phyloP scores from a whole-genome alignment of 345 rosid genomes.

The Euclidium syriacum region DNA sequence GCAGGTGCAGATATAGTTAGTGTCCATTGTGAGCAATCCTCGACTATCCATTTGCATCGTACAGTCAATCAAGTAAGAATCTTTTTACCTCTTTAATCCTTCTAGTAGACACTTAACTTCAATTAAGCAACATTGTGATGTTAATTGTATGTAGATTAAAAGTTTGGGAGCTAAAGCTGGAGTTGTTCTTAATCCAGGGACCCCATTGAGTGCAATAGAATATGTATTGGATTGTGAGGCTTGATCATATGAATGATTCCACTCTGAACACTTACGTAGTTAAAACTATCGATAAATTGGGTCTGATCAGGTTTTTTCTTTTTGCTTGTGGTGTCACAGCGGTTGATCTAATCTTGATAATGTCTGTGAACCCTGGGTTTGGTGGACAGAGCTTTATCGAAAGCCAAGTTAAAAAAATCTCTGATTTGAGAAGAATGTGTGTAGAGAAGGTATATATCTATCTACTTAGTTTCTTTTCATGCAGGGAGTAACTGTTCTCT shows the following conservation, averaged over 20 bases:
- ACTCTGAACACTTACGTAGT: neutral
- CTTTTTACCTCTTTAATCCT: neutral
- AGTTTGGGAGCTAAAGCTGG: conserved; percentile 89
- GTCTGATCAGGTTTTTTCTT: neutral
- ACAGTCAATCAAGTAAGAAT: conserved; percentile 54
- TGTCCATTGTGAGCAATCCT: conserved; percentile 82
- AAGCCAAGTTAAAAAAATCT: conserved; percentile 89
- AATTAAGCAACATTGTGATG: neutral
- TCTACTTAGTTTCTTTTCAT: neutral
- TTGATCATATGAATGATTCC: neutral
- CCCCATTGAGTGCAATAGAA: conserved; percentile 69
- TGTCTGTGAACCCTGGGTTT: conserved; percentile 97
- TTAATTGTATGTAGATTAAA: conserved; percentile 49
- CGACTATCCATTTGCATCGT: conserved; percentile 96
- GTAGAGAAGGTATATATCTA: conserved; percentile 60
- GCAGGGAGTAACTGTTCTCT: neutral
- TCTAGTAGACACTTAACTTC: neutral
- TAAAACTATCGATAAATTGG: neutral
- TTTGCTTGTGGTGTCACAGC: conserved; percentile 37
- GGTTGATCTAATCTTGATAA: conserved; percentile 85
- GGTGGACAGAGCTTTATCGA: conserved; percentile 97
- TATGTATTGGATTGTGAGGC: conserved; percentile 80
- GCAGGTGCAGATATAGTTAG: conserved; percentile 97
- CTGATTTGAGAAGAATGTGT: conserved; percentile 78
- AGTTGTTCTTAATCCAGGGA: conserved; percentile 88